Evolutionary conservation across 2,329 filamentous ascomycete genomes (phyloP).

Genomic region (Boeremia exigua): DNA sequence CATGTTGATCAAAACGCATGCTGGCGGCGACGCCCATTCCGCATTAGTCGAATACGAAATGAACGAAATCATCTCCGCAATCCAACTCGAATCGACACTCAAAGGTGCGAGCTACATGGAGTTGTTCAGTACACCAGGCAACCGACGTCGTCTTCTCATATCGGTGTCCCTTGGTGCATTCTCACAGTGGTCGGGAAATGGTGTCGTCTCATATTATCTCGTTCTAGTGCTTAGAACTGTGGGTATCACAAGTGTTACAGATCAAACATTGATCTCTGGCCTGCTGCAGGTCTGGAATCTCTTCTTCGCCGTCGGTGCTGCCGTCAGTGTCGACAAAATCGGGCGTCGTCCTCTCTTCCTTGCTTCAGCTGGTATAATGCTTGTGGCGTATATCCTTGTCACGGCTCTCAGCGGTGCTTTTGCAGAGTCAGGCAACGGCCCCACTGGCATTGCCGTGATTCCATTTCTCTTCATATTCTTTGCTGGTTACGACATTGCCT

Average conservation of each 20-base stretch:
- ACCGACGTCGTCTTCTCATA: slow-evolving; percentile 49
- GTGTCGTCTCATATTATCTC: slow-evolving; percentile 48
- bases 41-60: slow-evolving; percentile 18
- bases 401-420: slow-evolving; percentile 48
- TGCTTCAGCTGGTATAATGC: slow-evolving; percentile 51
- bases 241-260: slow-evolving; percentile 42
- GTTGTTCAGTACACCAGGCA: slow-evolving; percentile 37
- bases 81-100: slow-evolving; percentile 20
- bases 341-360: slow-evolving; percentile 54
- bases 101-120: slow-evolving; percentile 12
- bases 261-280: slow-evolving; percentile 47
- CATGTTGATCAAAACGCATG: slow-evolving; percentile 15
- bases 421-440: slow-evolving; percentile 2
- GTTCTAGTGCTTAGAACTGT: slow-evolving; percentile 46
- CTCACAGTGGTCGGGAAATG: slow-evolving; percentile 50
- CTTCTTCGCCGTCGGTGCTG: slow-evolving; percentile 41
- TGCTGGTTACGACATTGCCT: slow-evolving; percentile 40
- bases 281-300: slow-evolving; percentile 51
- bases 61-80: slow-evolving; percentile 15
- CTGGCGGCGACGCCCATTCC: slow-evolving; percentile 28
- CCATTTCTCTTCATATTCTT: slow-evolving; percentile 24
- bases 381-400: slow-evolving; percentile 50
- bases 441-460: slow-evolving; percentile 15
- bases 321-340: slow-evolving; percentile 50
- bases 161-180: slow-evolving; percentile 44